Percentiles rank a stretch among this genome's conserved stretches.
Evolutionary conservation across 306 rosid species (phyloP).

Genomic region (Medicago ruthenica): DNA sequence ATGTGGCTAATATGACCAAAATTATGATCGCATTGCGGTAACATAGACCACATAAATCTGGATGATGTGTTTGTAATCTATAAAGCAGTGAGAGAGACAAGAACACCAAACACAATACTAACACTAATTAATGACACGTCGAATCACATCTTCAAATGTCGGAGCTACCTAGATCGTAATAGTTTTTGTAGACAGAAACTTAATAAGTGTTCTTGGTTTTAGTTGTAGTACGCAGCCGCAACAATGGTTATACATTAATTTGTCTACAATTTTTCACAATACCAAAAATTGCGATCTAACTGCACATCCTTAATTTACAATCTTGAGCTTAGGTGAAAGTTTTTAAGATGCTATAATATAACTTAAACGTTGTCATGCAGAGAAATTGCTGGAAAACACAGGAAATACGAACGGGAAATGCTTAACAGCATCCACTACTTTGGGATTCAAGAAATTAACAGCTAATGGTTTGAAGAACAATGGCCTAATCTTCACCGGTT

Average conservation of each 20-base stretch:
- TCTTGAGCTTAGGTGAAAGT: neutral
- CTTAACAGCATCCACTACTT: constrained; percentile 50
- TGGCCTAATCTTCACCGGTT: constrained; percentile 61
- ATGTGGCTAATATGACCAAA: neutral
- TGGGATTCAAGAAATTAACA: constrained; percentile 58
- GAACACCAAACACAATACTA: no score
- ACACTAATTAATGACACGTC: no score
- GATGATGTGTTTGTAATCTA: no score
- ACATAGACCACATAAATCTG: no score
- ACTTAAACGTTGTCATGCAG: constrained; percentile 47
- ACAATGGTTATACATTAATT: no score
- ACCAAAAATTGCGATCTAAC: neutral
- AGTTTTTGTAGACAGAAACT: no score
- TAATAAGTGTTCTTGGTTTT: no score
- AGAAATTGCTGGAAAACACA: constrained; percentile 50
- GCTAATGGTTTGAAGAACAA: constrained; percentile 72
- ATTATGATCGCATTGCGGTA: neutral
- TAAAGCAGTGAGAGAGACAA: no score
- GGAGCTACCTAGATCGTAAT: no score
- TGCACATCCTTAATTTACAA: neutral
- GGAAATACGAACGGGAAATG: constrained; percentile 60
- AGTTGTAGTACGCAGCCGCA: no score
- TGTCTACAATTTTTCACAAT: neutral
- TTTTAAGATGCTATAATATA: neutral
- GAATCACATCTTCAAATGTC: no score